Conservation (phyloP, 768 basidiomycete species). For the Pisolithus tinctorius region DNA sequence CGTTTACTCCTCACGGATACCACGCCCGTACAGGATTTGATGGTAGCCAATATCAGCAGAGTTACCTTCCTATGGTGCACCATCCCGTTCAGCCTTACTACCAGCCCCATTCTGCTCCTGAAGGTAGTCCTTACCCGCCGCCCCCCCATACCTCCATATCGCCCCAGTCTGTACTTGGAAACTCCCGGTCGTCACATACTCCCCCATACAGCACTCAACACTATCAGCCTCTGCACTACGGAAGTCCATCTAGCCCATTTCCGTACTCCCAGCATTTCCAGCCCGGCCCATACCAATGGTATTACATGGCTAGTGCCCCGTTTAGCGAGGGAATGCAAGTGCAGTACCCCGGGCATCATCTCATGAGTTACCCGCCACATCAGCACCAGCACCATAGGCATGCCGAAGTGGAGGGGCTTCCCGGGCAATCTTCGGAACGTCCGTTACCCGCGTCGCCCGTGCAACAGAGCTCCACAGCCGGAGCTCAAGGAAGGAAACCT, state of each 20-base stretch:
- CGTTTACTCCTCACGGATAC: slow-evolving; percentile 30
- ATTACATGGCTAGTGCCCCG: slow-evolving; percentile 30
- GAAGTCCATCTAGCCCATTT: slow-evolving; percentile 29
- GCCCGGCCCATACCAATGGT: slow-evolving; percentile 42
- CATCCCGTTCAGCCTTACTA: slow-evolving; percentile 31
- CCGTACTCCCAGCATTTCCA: slow-evolving; percentile 33
- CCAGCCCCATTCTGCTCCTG: slow-evolving; percentile 30
- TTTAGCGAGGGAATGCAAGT: slow-evolving; percentile 23
- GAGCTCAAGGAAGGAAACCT: not conserved
- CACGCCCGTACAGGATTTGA: slow-evolving; percentile 29
- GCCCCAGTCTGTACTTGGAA: slow-evolving; percentile 18
- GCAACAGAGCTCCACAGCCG: not conserved
- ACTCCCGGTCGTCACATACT: slow-evolving; percentile 11
- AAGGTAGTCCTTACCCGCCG: slow-evolving; percentile 23
- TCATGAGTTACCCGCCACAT: slow-evolving; percentile 24
- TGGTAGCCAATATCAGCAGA: slow-evolving; percentile 32
- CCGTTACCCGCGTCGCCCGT: slow-evolving; percentile 7
- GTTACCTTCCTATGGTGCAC: slow-evolving; percentile 35
- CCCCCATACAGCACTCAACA: slow-evolving; percentile 19
- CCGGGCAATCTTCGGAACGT: slow-evolving; percentile 12
- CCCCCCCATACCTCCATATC: slow-evolving; percentile 17
- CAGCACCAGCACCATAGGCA: slow-evolving; percentile 8
- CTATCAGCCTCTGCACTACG: slow-evolving; percentile 13
- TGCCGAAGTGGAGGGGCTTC: slow-evolving; percentile 14
- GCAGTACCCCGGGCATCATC: slow-evolving; percentile 29